These are phyloP conservation scores for Cerioporus squamosus DNA, from an alignment of 1,284 basidiomycete genomes.

Conservation along the genomic window DNA sequence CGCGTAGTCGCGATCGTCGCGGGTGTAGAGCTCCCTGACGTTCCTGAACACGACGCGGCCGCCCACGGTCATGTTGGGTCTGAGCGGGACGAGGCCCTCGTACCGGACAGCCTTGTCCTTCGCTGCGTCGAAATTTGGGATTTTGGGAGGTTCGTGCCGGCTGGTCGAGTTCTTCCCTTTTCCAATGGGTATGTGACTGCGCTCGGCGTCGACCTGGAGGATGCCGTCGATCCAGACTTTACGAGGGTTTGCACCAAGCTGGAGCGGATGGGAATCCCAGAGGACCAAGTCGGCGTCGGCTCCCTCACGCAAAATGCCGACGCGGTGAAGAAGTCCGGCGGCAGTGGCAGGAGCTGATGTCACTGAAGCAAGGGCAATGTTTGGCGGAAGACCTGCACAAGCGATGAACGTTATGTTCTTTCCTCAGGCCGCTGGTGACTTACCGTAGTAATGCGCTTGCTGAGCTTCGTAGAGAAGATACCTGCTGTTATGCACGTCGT, in stretches of 20 bases:
- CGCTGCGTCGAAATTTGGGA: slow-evolving; percentile 67
- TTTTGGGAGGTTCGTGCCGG: slow-evolving; percentile 54
- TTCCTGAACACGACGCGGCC: slow-evolving; percentile 61
- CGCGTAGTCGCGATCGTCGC: slow-evolving; percentile 22
- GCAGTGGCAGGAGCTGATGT: slow-evolving; percentile 80
- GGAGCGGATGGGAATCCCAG: slow-evolving; percentile 83
- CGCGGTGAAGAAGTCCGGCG: slow-evolving; percentile 81
- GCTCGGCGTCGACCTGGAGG: slow-evolving; percentile 55
- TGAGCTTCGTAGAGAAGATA: slow-evolving; percentile 86
- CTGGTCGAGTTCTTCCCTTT: slow-evolving; percentile 30
- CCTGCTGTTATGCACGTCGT: slow-evolving; percentile 76
- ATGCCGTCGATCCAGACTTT: slow-evolving; percentile 81
- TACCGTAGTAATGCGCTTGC: slow-evolving; percentile 81
- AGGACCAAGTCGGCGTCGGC: slow-evolving; percentile 62
- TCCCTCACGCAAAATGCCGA: slow-evolving; percentile 76
- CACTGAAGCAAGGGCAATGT: slow-evolving; percentile 73
- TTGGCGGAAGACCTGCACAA: slow-evolving; percentile 47
- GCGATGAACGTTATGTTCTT: not conserved
- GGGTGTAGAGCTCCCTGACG: slow-evolving; percentile 51
- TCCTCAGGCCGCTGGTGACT: not conserved
- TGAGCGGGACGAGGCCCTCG: slow-evolving; percentile 71
- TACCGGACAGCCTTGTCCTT: slow-evolving; percentile 57
- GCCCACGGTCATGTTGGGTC: slow-evolving; percentile 36
- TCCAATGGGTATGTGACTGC: slow-evolving; percentile 43
- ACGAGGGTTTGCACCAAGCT: slow-evolving; percentile 75